Percentiles rank a stretch among this genome's conserved stretches.
Evolutionary conservation across 2,329 filamentous ascomycete species (phyloP).

Genomic region (Phoma sp.): DNA sequence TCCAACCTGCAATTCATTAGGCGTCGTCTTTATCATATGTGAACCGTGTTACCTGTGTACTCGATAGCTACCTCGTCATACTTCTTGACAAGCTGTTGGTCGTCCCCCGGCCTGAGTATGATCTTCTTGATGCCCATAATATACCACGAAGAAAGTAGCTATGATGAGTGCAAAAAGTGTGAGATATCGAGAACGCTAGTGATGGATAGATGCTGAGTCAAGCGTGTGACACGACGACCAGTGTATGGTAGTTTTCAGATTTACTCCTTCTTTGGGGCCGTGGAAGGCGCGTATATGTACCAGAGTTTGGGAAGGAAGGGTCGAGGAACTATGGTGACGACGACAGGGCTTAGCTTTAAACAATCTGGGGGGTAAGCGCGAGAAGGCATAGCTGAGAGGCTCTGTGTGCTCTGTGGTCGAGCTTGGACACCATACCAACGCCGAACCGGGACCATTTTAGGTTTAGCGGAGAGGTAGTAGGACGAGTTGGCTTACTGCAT

Average conservation of each 20-base stretch:
- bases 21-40: not conserved
- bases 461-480: constrained; percentile 29
- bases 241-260: not conserved
- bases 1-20: constrained; percentile 61
- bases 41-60: constrained; percentile 69
- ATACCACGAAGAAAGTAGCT: constrained; percentile 11
- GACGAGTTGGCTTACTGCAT: constrained; percentile 38
- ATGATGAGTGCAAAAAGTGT: not conserved
- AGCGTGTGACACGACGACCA: not conserved
- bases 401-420: constrained; percentile 35
- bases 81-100: constrained; percentile 63
- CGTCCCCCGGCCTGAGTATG: constrained; percentile 66
- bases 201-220: not conserved
- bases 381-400: constrained; percentile 28
- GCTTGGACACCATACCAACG: constrained; percentile 29
- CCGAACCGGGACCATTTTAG: constrained; percentile 26
- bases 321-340: constrained; percentile 14
- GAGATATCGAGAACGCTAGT: not conserved
- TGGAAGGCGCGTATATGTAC: constrained; percentile 1
- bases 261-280: not conserved
- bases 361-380: constrained; percentile 15
- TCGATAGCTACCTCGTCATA: constrained; percentile 84
- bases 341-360: constrained; percentile 29
- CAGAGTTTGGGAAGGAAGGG: constrained; percentile 5
- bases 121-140: constrained; percentile 71